These are phyloP conservation scores for Hyaloperonospora brassicae DNA, from an alignment of 352 stramenopile genomes.

Conservation along the genomic window DNA sequence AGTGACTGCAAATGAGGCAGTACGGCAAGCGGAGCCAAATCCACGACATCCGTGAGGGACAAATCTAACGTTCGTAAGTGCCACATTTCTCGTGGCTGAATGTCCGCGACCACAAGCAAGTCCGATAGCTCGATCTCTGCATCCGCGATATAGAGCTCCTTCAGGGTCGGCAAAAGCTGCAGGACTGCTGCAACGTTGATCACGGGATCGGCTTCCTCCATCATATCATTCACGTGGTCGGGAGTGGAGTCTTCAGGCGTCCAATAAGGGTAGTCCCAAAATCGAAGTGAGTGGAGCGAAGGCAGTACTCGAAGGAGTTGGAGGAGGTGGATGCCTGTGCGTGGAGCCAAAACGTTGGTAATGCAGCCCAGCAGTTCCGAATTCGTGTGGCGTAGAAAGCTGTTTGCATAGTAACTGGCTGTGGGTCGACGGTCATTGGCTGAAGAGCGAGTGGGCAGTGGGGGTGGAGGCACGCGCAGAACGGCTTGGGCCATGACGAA, in stretches of 20 bases:
- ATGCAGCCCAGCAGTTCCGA: conserved; percentile 28
- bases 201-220: conserved; percentile 22
- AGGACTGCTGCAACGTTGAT: conserved; percentile 33
- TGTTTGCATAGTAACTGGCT: conserved; percentile 30
- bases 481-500: conserved; percentile 36
- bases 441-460: conserved; percentile 1
- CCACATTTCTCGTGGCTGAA: conserved; percentile 2
- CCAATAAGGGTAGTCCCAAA: conserved; percentile 40
- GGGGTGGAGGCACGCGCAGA: conserved; percentile 30
- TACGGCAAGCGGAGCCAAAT: conserved; percentile 24
- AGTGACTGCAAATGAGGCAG: conserved; percentile 29
- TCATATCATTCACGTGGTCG: conserved; percentile 1
- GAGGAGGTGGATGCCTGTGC: conserved; percentile 36
- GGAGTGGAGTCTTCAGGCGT: conserved; percentile 7
- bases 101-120: conserved; percentile 15
- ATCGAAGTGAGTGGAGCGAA: conserved; percentile 25
- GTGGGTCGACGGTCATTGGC: conserved; percentile 1
- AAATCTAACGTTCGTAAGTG: conserved; percentile 25
- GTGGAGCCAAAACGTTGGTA: conserved; percentile 23
- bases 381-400: conserved; percentile 27
- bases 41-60: conserved; percentile 26
- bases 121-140: conserved; percentile 25
- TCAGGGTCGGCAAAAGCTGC: conserved; percentile 25
- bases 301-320: conserved; percentile 31
- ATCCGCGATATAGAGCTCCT: conserved; percentile 34